A percentile compares a stretch with the other conserved stretches of the same genome.
phyloP scores from a whole-genome alignment of 768 basidiomycete genomes.

The Mrakia blollopis region DNA sequence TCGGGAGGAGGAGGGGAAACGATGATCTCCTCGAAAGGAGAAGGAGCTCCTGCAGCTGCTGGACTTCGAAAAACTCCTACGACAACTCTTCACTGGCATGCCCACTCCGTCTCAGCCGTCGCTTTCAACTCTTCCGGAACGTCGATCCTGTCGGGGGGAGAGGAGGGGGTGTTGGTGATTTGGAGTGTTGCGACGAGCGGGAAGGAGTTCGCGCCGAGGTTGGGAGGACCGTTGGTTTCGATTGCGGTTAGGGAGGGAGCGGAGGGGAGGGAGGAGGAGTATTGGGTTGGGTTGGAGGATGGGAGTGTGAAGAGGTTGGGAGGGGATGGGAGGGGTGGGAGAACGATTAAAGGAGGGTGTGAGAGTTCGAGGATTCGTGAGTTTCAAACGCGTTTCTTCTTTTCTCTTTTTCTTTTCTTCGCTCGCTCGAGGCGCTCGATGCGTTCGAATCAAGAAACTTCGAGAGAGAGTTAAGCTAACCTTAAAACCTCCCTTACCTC shows the following conservation, averaged over 20 bases:
- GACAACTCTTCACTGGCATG: slow-evolving; percentile 90
- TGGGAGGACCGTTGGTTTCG: slow-evolving; percentile 77
- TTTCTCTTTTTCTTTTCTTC: slow-evolving; percentile 26
- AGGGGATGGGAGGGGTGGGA: slow-evolving; percentile 22
- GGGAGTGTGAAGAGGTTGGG: slow-evolving; percentile 54
- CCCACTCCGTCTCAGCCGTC: slow-evolving; percentile 82
- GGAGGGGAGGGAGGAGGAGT: slow-evolving; percentile 64
- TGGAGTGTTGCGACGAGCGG: slow-evolving; percentile 89
- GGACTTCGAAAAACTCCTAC: slow-evolving; percentile 60
- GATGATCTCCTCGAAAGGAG: not conserved
- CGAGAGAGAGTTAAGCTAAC: not conserved
- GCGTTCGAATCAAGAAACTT: slow-evolving; percentile 48
- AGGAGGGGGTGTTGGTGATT: slow-evolving; percentile 91
- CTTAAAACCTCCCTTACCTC: not conserved
- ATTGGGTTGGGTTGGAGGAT: slow-evolving; percentile 74
- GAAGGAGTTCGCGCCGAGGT: slow-evolving; percentile 85
- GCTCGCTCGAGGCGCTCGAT: too few species aligned
- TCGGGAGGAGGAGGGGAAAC: not conserved
- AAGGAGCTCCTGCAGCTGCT: slow-evolving; percentile 15
- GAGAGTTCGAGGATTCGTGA: slow-evolving; percentile 23
- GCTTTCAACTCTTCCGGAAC: slow-evolving; percentile 85
- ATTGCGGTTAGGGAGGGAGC: slow-evolving; percentile 52
- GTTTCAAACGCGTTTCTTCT: not conserved
- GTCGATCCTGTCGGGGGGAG: slow-evolving; percentile 87
- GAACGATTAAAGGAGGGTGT: slow-evolving; percentile 21